These are phyloP conservation scores for Gracilaria gracilis DNA, from an alignment of 23 red algal genomes.

Conservation along the genomic window DNA sequence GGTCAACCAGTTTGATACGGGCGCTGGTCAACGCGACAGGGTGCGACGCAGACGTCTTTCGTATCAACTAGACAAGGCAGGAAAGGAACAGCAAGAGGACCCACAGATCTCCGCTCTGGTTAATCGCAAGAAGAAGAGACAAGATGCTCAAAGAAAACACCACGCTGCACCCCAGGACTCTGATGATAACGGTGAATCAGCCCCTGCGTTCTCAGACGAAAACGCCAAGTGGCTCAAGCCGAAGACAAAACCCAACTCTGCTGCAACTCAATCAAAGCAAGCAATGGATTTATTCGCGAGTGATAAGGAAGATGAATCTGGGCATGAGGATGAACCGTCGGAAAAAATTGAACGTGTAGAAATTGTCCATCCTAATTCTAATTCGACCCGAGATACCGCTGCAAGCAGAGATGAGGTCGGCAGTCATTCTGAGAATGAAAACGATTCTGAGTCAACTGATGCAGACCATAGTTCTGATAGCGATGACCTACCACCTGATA, in stretches of 20 bases:
- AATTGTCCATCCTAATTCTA: background rate
- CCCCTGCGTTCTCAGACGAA: slow-evolving; percentile 41
- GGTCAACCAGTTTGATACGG: slow-evolving; percentile 28
- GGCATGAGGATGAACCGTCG: background rate
- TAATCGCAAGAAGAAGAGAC: slow-evolving; percentile 2
- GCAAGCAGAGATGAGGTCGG: background rate
- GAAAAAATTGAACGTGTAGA: background rate
- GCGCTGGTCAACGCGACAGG: slow-evolving; percentile 49
- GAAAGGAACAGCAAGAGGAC: slow-evolving; percentile 40
- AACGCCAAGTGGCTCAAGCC: slow-evolving; percentile 64
- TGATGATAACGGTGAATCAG: background rate
- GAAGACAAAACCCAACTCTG: slow-evolving; percentile 2
- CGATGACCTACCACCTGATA: slow-evolving; percentile 33
- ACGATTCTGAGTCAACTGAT: slow-evolving; percentile 13
- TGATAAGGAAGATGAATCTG: background rate
- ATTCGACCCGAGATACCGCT: background rate
- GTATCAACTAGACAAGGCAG: slow-evolving; percentile 56
- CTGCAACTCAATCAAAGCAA: background rate
- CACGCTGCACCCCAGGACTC: background rate
- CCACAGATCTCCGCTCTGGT: slow-evolving; percentile 17
- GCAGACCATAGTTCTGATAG: slow-evolving; percentile 25
- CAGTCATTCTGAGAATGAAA: background rate
- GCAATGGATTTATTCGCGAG: background rate
- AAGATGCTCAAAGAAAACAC: background rate
- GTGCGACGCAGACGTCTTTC: slow-evolving; percentile 47